A percentile compares a stretch with the other conserved stretches of the same genome.
phyloP scores from a whole-genome alignment of 2,329 filamentous ascomycete species.

The Fusarium drepaniforme region DNA sequence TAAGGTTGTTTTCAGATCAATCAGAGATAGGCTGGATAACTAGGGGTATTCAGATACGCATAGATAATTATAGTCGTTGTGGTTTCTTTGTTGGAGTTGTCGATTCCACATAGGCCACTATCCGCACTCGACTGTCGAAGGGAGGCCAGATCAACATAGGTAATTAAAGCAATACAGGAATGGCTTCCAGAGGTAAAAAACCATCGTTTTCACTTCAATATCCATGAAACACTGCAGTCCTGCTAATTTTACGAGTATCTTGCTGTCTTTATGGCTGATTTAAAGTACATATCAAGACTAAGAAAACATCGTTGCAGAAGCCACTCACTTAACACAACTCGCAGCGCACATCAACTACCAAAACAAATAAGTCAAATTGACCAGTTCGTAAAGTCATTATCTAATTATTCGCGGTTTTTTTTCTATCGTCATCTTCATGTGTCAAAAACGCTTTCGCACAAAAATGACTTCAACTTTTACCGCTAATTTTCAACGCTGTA shows the following conservation, averaged over 20 bases:
- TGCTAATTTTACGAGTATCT: not conserved
- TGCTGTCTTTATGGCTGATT: not conserved
- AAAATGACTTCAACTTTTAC: constrained; percentile 45
- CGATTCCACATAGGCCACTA: not conserved
- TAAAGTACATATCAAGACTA: not conserved
- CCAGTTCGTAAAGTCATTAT: constrained; percentile 36
- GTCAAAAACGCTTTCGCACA: constrained; percentile 40
- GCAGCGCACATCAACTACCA: not conserved
- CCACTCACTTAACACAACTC: not conserved
- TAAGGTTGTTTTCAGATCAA: not conserved
- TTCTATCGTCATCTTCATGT: constrained; percentile 38
- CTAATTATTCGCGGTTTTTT: constrained; percentile 36
- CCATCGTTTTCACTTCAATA: not conserved
- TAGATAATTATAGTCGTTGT: not conserved
- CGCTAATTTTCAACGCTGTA: constrained; percentile 43
- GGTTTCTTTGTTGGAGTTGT: not conserved
- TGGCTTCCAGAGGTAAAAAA: not conserved
- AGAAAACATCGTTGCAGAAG: not conserved
- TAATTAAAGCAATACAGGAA: not conserved
- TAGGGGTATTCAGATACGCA: not conserved
- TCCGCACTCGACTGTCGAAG: not conserved
- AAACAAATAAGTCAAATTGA: not conserved
- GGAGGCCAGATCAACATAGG: not conserved
- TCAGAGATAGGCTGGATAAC: constrained; percentile 1
- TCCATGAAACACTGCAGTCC: not conserved